phyloP scores from a whole-genome alignment of 306 rosid species.

The Dalbergia oliveri region DNA sequence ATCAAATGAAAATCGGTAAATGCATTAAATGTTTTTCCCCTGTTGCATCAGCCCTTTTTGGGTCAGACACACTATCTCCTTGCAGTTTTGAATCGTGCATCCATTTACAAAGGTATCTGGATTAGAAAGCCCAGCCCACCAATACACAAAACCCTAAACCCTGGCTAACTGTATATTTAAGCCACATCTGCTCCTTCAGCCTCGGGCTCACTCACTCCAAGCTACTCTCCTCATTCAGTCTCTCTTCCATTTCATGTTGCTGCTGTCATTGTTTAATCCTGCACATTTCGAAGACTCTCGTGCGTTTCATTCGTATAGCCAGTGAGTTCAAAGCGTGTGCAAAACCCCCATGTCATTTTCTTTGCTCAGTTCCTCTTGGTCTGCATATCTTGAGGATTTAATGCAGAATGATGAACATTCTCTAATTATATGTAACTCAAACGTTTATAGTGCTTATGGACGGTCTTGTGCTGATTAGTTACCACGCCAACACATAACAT shows the following conservation, averaged over 20 bases:
- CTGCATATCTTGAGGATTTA: conserved; percentile 48
- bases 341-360: conserved; percentile 51
- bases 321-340: conserved; percentile 84
- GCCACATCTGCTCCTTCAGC: not conserved
- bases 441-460: conserved; percentile 64
- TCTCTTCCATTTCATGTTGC: not conserved
- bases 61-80: too few relatives aligned
- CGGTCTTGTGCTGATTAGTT: conserved; percentile 68
- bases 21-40: too few relatives aligned
- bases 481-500: conserved; percentile 63
- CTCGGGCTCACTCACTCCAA: not conserved
- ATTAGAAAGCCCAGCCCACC: conserved; percentile 39
- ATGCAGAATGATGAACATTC: conserved; percentile 58
- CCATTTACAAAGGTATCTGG: not conserved
- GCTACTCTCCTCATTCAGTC: not conserved
- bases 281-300: conserved; percentile 90
- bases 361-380: conserved; percentile 46
- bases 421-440: not conserved
- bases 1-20: too few relatives aligned
- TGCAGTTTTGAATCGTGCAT: not conserved
- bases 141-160: conserved; percentile 62
- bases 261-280: not conserved
- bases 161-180: conserved; percentile 32
- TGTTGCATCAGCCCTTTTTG: too few relatives aligned
- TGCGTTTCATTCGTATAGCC: conserved; percentile 39